Evolutionary conservation across 768 basidiomycete species (phyloP).

Genomic region (Serendipita vermifera): DNA sequence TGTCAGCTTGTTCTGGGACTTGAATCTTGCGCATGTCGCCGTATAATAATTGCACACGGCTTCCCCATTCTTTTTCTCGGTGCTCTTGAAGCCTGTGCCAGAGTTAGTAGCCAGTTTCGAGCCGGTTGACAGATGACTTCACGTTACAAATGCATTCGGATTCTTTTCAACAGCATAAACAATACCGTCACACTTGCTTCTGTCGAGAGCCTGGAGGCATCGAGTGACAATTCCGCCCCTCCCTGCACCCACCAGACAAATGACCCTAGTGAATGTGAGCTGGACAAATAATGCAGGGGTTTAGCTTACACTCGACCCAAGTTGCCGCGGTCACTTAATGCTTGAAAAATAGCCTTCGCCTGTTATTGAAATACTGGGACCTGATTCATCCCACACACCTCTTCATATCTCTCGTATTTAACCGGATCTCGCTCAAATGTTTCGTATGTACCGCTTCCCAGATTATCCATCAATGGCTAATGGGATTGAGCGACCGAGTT

Average conservation of each 20-base stretch:
- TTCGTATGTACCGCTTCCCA: constrained; percentile 91
- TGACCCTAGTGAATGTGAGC: constrained; percentile 37
- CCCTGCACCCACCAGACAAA: constrained; percentile 91
- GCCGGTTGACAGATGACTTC: constrained; percentile 25
- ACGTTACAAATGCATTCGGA: constrained; percentile 91
- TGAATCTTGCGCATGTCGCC: constrained; percentile 87
- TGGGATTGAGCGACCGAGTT: constrained; percentile 14
- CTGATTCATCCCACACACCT: too few relatives aligned
- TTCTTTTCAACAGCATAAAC: constrained; percentile 96
- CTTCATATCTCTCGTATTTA: constrained; percentile 92
- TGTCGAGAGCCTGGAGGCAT: constrained; percentile 60
- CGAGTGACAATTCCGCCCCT: constrained; percentile 86
- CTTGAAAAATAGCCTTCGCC: constrained; percentile 60
- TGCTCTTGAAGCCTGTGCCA: constrained; percentile 64
- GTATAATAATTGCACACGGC: constrained; percentile 66
- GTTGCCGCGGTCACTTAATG: constrained; percentile 66
- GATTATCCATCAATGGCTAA: constrained; percentile 93
- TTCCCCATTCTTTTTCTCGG: constrained; percentile 69
- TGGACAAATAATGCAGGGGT: constrained; percentile 13
- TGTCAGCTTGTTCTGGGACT: constrained; percentile 79
- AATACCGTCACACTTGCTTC: constrained; percentile 46
- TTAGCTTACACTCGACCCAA: too few relatives aligned
- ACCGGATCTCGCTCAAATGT: constrained; percentile 97
- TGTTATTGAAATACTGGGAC: background rate
- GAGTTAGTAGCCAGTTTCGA: background rate